Conservation (phyloP, 169 alveolate species). For the Eimeria praecox region DNA sequence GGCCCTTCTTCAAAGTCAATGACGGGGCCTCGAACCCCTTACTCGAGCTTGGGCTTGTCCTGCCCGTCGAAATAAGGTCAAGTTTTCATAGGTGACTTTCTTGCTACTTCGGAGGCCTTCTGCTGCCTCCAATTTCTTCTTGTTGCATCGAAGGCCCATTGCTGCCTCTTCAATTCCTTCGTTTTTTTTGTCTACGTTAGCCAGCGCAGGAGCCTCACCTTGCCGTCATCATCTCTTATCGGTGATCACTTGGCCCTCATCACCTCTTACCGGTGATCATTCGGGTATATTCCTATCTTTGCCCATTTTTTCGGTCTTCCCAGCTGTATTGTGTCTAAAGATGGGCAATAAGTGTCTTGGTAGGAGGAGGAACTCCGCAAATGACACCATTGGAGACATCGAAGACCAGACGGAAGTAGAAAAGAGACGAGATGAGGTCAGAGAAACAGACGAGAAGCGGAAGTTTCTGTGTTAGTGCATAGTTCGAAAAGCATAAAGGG, state of each 20-base stretch:
- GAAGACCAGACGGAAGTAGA: constrained; percentile 2
- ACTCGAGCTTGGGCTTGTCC: background rate
- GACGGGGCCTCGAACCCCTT: background rate
- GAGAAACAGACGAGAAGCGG: background rate
- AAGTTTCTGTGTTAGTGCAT: background rate
- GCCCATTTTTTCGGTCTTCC: background rate
- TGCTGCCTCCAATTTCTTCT: too few species aligned
- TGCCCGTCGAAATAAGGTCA: background rate
- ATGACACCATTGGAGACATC: background rate
- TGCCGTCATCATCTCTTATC: background rate
- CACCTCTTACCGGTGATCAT: background rate
- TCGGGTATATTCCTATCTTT: background rate
- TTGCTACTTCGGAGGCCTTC: background rate
- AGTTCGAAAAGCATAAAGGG: background rate
- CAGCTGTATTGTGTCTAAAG: background rate
- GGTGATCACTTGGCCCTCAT: background rate
- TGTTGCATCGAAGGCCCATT: too few species aligned
- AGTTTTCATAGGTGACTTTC: background rate
- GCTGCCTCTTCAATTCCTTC: background rate
- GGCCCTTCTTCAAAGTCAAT: background rate
- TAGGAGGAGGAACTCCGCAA: background rate
- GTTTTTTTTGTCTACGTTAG: background rate
- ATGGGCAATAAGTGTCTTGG: constrained; percentile 14
- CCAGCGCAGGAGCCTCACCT: background rate
- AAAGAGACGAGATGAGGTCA: constrained; percentile 3